Evolutionary conservation across 1,284 basidiomycete genomes (phyloP), one percentile per base, ranked within the genome.

Genomic region (Tylopilus sp.): DNA sequence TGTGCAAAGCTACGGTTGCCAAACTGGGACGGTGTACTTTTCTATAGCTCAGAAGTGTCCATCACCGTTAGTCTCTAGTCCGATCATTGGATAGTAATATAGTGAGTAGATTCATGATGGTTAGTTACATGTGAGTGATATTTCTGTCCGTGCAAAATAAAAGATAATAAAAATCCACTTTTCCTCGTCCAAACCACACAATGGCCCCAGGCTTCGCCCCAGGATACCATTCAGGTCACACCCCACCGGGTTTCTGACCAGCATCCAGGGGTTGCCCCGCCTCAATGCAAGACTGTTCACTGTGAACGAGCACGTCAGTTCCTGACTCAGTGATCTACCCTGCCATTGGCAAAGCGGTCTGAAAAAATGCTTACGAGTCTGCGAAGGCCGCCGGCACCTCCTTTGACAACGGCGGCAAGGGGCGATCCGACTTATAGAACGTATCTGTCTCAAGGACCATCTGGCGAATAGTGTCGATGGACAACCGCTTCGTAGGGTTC

Each of bases 381-480:
- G 10, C 12, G 3, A 34, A 24, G 14, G 3, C 24, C 28, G 6
- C 26, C 7, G 26, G 26, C 26, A 31, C 26, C 15, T 48, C 18
- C 15, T 14, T 30, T 10, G 28, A 30, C 20, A 17, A 12, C 10
- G 18, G 10, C 4, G 34, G 7, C 26, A 26, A 7, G 26, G 26
- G 26, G 26, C 26, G 26, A 15, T 5, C n/a, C 38, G 29, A 33
- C 33, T 21, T 79, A 57, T 82, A 87, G 73, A 91, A 89, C 5
- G 75, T 79, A 30, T 79, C 74, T 28, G 88, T 72, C 3, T 69
- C 66, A 24, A 79, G 55, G 53, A 92, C 75, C 52, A 74, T 76
- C 40, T 67, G 57, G 29, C 83, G 77, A 2, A 93, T 73, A 18
- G 84, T 76, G 7, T 72, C 67, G 46, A 93, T 70, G 7, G 77